Base-by-base conservation (phyloP, 2,329 filamentous ascomycete species). In the Pezicula carpinea region DNA sequence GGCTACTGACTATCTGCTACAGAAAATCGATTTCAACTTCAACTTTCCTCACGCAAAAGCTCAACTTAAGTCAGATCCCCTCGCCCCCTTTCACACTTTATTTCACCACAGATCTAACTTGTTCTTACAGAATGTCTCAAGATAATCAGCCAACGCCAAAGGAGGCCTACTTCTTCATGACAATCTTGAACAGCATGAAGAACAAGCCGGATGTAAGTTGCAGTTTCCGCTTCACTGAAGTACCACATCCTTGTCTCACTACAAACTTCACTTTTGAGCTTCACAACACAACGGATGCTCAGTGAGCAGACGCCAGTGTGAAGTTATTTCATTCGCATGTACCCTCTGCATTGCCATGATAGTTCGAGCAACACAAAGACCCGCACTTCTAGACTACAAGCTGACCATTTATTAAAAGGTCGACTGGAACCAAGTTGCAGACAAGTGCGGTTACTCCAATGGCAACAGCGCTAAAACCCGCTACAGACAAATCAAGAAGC, bases 401-500 rank as follows among this genome's bases (percentile, higher is more conserved):
- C 26, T 29, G 26, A 29, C 13, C 26, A 29, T 29, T n/a, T 29
- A 11, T 29, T 11, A 17, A 10, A 21, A 57, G 57, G 50, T 56
- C 10, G 69, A 79, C 55, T 79, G 76, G 76, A 59, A 66, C 0
- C 59, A 55, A 4, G 70, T 78, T 3, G 74, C 75, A 1, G 23
- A 43, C 0, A 67, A 70, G 11, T 58, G 64, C 11, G 64, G 66
- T 7, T 72, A 74, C 64, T 74, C 74, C 50, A 75, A 68, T 32
- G 70, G 64, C 0, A 62, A 64, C 7, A 68, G 69, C 3, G 75
- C 75, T 33, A 47, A 73, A 66, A 67, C 69, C 33, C 72, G 75
- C 39, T 79, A 72, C 47, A 67, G 71, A 3, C 73, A 78, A 49
- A 69, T 78, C 50, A 76, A 72, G 59, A 63, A 65, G 39, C 74